phyloP scores from a whole-genome alignment of 1,284 basidiomycete genomes.

The Papiliotrema laurentii region DNA sequence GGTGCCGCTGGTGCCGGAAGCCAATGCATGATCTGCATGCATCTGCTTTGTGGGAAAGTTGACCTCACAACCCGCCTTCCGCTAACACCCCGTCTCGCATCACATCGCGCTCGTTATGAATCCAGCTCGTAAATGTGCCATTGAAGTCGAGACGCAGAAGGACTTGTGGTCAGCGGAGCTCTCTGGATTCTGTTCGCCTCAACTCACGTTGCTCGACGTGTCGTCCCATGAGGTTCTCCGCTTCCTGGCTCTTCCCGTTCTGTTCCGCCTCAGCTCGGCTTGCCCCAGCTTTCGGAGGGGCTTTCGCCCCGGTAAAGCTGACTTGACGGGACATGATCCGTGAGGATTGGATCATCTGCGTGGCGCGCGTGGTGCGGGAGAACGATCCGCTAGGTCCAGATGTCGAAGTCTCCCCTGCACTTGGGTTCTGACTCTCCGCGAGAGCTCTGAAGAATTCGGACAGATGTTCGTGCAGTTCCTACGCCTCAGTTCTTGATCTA shows the following conservation, averaged over 20 bases:
- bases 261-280: slow-evolving; percentile 24
- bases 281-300: neutral
- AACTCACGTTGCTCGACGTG: slow-evolving; percentile 65
- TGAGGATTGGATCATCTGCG: slow-evolving; percentile 18
- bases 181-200: neutral
- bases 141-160: slow-evolving; percentile 80
- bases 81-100: slow-evolving; percentile 13
- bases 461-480: slow-evolving; percentile 66
- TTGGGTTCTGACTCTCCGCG: slow-evolving; percentile 61
- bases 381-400: slow-evolving; percentile 15
- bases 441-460: slow-evolving; percentile 65
- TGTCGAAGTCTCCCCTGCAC: slow-evolving; percentile 50
- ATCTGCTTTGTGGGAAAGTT: too few relatives aligned
- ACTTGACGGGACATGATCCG: slow-evolving; percentile 21
- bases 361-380: slow-evolving; percentile 15
- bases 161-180: slow-evolving; percentile 42
- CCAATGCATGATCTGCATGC: neutral
- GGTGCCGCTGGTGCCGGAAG: slow-evolving; percentile 14
- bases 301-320: slow-evolving; percentile 8
- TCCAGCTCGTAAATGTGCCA: slow-evolving; percentile 63
- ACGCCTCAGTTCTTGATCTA: slow-evolving; percentile 1
- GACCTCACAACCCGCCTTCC: slow-evolving; percentile 20
- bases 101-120: slow-evolving; percentile 16
- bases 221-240: slow-evolving; percentile 61
- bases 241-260: slow-evolving; percentile 49